Percentiles rank a stretch among this genome's conserved stretches.
Evolutionary conservation across 176 grass and related monocot species (phyloP).

Genomic region (Ensete glaucum): DNA sequence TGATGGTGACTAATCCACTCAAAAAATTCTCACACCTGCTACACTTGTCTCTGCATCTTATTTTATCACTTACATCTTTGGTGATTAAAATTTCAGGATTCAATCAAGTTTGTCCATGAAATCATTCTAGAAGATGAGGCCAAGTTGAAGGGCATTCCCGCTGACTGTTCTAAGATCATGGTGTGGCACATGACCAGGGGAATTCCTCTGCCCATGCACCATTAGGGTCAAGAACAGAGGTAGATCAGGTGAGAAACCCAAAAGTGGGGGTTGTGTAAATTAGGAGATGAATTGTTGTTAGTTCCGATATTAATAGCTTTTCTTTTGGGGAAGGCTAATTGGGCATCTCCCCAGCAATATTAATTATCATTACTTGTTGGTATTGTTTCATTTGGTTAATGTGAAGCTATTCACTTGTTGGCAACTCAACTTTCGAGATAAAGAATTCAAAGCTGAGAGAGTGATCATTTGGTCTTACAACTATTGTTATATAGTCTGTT

Average conservation of each 20-base stretch:
- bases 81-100: slow-evolving; percentile 35
- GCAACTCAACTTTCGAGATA: too few species aligned
- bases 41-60: too few species aligned
- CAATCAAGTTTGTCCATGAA: slow-evolving; percentile 50
- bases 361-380: too few species aligned
- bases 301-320: not conserved
- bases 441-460: too few species aligned
- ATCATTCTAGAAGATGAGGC: slow-evolving; percentile 44
- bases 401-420: too few species aligned
- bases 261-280: not conserved
- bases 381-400: too few species aligned
- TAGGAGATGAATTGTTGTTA: not conserved
- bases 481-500: too few species aligned
- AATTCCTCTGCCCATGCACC: not conserved
- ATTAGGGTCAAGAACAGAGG: not conserved
- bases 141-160: slow-evolving; percentile 54
- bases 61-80: not conserved
- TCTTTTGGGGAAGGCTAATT: not conserved
- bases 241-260: too few species aligned
- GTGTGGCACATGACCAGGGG: slow-evolving; percentile 28
- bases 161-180: slow-evolving; percentile 50
- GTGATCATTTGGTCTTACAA: too few species aligned
- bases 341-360: too few species aligned
- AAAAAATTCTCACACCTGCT: not conserved
- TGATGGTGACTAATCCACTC: not conserved